Evolutionary conservation across 2,329 filamentous ascomycete genomes (phyloP).

Genomic region (Pezicula rhizophila): DNA sequence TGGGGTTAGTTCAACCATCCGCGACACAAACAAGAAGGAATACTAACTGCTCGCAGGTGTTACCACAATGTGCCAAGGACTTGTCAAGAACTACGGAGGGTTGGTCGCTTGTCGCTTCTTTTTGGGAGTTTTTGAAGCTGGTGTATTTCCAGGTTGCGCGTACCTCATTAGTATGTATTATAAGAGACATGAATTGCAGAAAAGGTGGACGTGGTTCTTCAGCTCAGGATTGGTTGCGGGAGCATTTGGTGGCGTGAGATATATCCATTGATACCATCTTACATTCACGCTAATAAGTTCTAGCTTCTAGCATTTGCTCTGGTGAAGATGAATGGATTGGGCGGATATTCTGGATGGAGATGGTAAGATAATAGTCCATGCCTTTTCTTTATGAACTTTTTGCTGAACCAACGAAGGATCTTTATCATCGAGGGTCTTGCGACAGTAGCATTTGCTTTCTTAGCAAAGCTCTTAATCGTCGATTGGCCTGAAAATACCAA

Average conservation of each 20-base stretch:
- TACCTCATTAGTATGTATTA: conserved; percentile 43
- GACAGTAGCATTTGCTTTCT: conserved; percentile 28
- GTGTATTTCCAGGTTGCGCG: conserved; percentile 38
- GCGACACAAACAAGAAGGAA: no score
- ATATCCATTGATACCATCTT: conserved; percentile 8
- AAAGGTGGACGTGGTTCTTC: conserved; percentile 38
- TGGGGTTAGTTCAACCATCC: conserved; percentile 29
- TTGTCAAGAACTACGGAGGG: conserved; percentile 33
- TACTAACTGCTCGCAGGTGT: not conserved
- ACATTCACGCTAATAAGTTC: conserved; percentile 12
- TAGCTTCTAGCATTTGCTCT: conserved; percentile 42
- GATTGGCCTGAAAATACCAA: conserved; percentile 41
- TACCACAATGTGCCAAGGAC: conserved; percentile 38
- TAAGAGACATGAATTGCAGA: conserved; percentile 39
- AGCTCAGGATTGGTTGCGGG: conserved; percentile 35
- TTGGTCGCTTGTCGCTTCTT: conserved; percentile 27
- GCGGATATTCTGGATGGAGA: conserved; percentile 39
- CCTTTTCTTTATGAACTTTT: conserved; percentile 24
- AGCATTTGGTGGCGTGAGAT: conserved; percentile 34
- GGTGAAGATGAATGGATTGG: conserved; percentile 35
- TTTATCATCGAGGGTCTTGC: conserved; percentile 38
- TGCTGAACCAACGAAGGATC: conserved; percentile 32
- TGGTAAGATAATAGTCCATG: conserved; percentile 32
- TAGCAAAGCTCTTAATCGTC: conserved; percentile 37
- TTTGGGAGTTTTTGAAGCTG: conserved; percentile 39